Evolutionary conservation across 345 rosid genomes (phyloP).

Genomic region (Xanthoceras sorbifolium): DNA sequence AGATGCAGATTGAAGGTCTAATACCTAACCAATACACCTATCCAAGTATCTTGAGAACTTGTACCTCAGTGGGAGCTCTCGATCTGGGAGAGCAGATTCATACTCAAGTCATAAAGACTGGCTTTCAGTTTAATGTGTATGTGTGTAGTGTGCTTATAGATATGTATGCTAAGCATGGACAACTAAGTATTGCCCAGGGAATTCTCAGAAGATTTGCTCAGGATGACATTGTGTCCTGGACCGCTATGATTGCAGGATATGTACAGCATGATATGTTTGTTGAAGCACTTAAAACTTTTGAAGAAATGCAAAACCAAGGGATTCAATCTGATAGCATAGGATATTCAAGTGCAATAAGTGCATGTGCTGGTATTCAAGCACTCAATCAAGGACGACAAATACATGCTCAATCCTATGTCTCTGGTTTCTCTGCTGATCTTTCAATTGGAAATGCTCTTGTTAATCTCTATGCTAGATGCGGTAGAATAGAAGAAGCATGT

Average conservation of each 20-base stretch:
- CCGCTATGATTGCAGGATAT: constrained; percentile 86
- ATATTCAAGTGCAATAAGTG: constrained; percentile 81
- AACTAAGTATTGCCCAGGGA: constrained; percentile 57
- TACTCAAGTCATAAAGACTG: constrained; percentile 64
- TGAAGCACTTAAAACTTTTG: constrained; percentile 66
- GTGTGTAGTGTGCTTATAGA: constrained; percentile 85
- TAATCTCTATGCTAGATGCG: constrained; percentile 83
- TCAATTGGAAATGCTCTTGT: constrained; percentile 76
- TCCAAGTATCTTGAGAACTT: constrained; percentile 83
- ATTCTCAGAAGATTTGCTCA: constrained; percentile 61
- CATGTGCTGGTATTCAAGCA: constrained; percentile 86
- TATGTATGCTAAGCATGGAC: constrained; percentile 90
- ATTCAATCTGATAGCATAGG: constrained; percentile 72
- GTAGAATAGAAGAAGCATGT: constrained; percentile 64
- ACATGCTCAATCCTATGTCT: constrained; percentile 72
- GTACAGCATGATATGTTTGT: constrained; percentile 61
- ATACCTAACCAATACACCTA: constrained; percentile 76
- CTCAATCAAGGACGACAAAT: constrained; percentile 69
- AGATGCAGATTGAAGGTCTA: constrained; percentile 67
- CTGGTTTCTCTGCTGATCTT: constrained; percentile 66
- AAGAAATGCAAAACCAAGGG: constrained; percentile 64
- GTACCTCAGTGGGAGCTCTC: constrained; percentile 66
- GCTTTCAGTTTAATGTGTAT: constrained; percentile 69
- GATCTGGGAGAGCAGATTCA: constrained; percentile 83
- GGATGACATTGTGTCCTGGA: constrained; percentile 89